Base-by-base conservation (phyloP, 2,329 filamentous ascomycete genomes). In the Penicillium glabrum region DNA sequence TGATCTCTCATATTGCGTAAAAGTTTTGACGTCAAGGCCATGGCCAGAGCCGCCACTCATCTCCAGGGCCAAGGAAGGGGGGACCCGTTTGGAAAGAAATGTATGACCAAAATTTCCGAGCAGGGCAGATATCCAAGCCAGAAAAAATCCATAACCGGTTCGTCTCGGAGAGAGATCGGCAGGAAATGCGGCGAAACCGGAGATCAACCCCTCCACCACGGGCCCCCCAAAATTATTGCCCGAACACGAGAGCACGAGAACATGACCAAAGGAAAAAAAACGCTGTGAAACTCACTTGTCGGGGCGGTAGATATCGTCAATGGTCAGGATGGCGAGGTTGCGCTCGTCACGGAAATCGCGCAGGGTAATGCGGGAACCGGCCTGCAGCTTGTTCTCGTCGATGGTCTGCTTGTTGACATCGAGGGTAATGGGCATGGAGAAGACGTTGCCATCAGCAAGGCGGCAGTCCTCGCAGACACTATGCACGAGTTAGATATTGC, bases 271-370 rank as follows among this genome's bases (percentile, higher is more conserved):
- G 21, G 45, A 35, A 45, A 44, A 16, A 19, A 41, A 41, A 23
- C n/a, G 11, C 27, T 47, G 23, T n/a, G 37, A 74, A 41, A 74
- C 88, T 74, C 83, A 93, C 91, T 97, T 98, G 84, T 99, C 88
- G 57, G 95, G 93, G 76, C 83, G 86, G 85, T 99, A 99, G 69
- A 99, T 83, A 77, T 99, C 95, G 60, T 97, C 92, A 57, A 99
- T 86, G 46, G 91, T 98, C 72, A 99, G 82, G 75, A 99, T 99
- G 69, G 92, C 95, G 65, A 99, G 82, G 78, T 96, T 96, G 71
- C 90, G 88, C 81, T 99, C 95, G 77, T 99, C 95, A 75, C 95
- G 89, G 80, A 96, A 92, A 76, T 99, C 95, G 69, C 93, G 90
- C 62, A 99, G 89, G 41, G 92, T 91, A 72, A 98, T 82, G 67